Conservation (phyloP, 2,329 filamentous ascomycete genomes). For the Ascochyta koolunga region DNA sequence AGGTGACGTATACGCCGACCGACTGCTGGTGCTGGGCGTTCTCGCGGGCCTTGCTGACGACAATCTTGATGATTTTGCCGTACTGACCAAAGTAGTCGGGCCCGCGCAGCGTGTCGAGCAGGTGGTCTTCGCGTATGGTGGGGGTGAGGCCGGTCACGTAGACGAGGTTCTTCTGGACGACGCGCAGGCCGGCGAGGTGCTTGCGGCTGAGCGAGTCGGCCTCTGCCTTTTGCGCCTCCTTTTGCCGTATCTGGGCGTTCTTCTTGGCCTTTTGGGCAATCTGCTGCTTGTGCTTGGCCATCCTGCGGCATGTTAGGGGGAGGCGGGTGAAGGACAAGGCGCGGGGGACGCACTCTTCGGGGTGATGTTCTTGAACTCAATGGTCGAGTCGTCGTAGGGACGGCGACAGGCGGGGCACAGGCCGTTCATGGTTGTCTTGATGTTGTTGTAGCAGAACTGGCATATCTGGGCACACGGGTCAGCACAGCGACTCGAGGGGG, state of each 20-base stretch:
- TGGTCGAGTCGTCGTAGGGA: constrained; percentile 95
- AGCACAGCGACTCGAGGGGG: constrained; percentile 27
- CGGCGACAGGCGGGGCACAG: constrained; percentile 96
- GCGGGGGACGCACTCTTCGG: constrained; percentile 77
- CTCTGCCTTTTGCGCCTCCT: constrained; percentile 94
- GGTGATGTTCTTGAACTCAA: constrained; percentile 94
- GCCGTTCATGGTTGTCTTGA: constrained; percentile 97
- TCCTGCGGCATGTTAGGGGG: constrained; percentile 54
- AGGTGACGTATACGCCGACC: constrained; percentile 98
- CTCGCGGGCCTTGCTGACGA: constrained; percentile 94
- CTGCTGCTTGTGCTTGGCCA: constrained; percentile 76
- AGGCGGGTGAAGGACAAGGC: constrained; percentile 17
- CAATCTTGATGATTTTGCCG: constrained; percentile 97
- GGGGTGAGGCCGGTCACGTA: constrained; percentile 96
- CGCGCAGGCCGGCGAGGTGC: constrained; percentile 91
- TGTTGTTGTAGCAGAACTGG: constrained; percentile 99
- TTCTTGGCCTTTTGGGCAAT: constrained; percentile 86
- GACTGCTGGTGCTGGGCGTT: constrained; percentile 73
- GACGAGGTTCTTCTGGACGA: constrained; percentile 98
- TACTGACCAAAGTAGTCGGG: constrained; percentile 97
- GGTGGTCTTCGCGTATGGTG: constrained; percentile 87
- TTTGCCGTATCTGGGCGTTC: constrained; percentile 86
- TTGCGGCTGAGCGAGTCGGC: constrained; percentile 95
- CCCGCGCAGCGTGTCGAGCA: constrained; percentile 87
- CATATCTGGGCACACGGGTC: constrained; percentile 69